Base-by-base conservation (phyloP, 139 green algal genomes). In the Astrephomene gubernaculifera region DNA sequence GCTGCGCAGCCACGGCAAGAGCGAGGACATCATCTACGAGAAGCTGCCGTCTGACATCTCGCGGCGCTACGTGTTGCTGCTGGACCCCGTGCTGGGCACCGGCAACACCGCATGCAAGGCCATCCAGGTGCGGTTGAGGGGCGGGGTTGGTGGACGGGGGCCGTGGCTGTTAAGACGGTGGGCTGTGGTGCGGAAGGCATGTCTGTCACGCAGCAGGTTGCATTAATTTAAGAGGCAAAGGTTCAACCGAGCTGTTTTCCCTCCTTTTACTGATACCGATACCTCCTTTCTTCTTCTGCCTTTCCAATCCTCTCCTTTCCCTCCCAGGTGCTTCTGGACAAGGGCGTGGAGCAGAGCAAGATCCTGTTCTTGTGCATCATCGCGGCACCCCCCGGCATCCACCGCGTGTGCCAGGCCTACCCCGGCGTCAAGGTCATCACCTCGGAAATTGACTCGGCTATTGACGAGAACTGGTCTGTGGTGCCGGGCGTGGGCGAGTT, bases 51-150 rank as follows among this genome's bases (percentile, higher is more conserved):
- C 61, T 6, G 97, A 99, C 94, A 98, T 99, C 54, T 86, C 93
- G 3, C 76, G 96, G 38, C 92, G 97, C 41, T 94, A 96, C 83
- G 97, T 99, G 85, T 91, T 99, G 81, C 91, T 99, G 52, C 90
- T 99, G 89, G 97, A 99, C 83, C 97, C 97, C 29, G 95, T 99
- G 49, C 89, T 99, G 73, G 97, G 93, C 35, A 98, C 96, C 0
- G 97, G 97, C 39, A 93, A 94, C 81, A 96, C 94, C 39, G 95
- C 95, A 14, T 88, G 83, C 43, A 89, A 91, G 39, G 94, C 93
- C 21, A 94, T 98, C 65, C 79, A 95, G 92, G 94, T 96, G 79
- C 41, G 80, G n/a, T n/a, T n/a, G n/a, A n/a, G n/a, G n/a, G n/a
- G n/a, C n/a, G n/a, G n/a, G n/a, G n/a, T n/a, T n/a, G n/a, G n/a